These are phyloP conservation scores for Syncephalastrum sp. DNA, from an alignment of 371 early-diverging fungal genomes.

Conservation along the genomic window DNA sequence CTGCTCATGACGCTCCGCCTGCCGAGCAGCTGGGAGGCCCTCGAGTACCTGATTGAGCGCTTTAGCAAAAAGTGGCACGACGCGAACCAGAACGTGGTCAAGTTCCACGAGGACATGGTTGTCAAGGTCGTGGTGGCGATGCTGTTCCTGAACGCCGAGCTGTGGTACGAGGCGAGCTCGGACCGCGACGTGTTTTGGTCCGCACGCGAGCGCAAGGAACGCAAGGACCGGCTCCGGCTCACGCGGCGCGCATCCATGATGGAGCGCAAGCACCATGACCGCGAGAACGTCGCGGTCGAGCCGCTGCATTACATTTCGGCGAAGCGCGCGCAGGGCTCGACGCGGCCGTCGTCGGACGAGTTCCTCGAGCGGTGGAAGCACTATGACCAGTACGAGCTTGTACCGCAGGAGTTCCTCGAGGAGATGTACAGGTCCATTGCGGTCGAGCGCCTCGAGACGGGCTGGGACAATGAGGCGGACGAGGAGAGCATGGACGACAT, in stretches of 20 bases:
- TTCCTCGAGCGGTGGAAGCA: constrained; percentile 49
- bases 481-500: constrained; percentile 15
- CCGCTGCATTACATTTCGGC: constrained; percentile 46
- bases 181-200: constrained; percentile 50
- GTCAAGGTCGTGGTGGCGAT: constrained; percentile 82
- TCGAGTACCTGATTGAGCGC: constrained; percentile 78
- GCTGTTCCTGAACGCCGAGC: constrained; percentile 85
- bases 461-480: constrained; percentile 41
- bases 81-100: constrained; percentile 56
- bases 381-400: constrained; percentile 44
- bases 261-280: constrained; percentile 22
- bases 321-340: constrained; percentile 25
- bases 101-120: constrained; percentile 60
- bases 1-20: constrained; percentile 74
- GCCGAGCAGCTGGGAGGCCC: constrained; percentile 69
- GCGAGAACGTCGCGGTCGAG: constrained; percentile 35
- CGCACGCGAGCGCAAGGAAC: constrained; percentile 42
- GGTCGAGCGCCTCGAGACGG: constrained; percentile 56
- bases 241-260: constrained; percentile 32
- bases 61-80: constrained; percentile 82
- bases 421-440: constrained; percentile 53
- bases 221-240: constrained; percentile 30
- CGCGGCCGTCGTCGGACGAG: constrained; percentile 27
- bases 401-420: constrained; percentile 45
- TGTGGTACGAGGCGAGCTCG: constrained; percentile 70